Evolutionary conservation across 2,329 filamentous ascomycete species (phyloP).

Genomic region (Coleophoma eucalyptorum): DNA sequence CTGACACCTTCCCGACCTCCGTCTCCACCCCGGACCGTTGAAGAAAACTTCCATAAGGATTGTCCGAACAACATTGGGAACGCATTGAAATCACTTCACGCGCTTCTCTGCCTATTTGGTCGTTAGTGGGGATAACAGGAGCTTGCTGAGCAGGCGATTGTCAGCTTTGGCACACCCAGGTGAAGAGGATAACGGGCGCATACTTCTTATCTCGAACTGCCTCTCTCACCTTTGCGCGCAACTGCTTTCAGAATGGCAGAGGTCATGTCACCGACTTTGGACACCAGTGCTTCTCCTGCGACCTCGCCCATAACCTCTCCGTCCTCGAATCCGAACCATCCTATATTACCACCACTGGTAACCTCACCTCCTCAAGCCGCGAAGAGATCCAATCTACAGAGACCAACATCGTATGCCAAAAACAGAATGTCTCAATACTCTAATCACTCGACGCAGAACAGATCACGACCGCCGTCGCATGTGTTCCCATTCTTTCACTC

Average conservation of each 20-base stretch:
- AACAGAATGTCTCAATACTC: conserved; percentile 84
- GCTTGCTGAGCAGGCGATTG: conserved; percentile 25
- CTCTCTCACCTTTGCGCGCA: not conserved
- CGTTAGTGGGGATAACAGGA: conserved; percentile 8
- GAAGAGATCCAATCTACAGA: conserved; percentile 56
- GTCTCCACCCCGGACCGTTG: conserved; percentile 1
- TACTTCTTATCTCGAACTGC: not conserved
- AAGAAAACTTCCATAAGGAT: not conserved
- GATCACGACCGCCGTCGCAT: conserved; percentile 77
- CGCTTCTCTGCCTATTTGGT: conserved; percentile 3
- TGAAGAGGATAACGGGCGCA: conserved; percentile 1
- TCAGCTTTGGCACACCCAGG: conserved; percentile 10
- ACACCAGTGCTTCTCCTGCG: conserved; percentile 40
- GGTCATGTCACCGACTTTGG: conserved; percentile 50
- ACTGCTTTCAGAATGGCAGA: conserved; percentile 28
- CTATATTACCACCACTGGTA: conserved; percentile 51
- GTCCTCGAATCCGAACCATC: conserved; percentile 45
- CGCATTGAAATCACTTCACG: not conserved
- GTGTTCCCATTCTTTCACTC: conserved; percentile 82
- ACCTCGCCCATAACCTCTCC: conserved; percentile 43
- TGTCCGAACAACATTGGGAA: not conserved
- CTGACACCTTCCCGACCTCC: conserved; percentile 9
- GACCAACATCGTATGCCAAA: conserved; percentile 73
- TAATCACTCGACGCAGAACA: conserved; percentile 59
- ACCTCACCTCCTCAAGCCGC: conserved; percentile 43